Percentiles rank a stretch among this genome's conserved stretches.
phyloP scores from a whole-genome alignment of 495 filamentous ascomycete species.

The Trichoderma parareesei region DNA sequence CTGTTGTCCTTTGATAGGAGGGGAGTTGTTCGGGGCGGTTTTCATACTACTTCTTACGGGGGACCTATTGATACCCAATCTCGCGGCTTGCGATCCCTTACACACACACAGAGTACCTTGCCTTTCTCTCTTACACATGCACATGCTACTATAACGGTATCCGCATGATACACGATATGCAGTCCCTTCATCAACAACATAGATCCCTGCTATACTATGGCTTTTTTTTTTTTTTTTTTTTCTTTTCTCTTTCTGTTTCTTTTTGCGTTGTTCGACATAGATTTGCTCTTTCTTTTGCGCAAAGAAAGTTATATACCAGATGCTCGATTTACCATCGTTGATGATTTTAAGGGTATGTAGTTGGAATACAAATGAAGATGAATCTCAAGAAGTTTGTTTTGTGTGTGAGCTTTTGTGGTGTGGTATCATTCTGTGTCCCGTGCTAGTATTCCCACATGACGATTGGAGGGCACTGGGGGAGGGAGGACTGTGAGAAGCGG shows the following conservation, averaged over 20 bases:
- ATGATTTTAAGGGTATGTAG: background rate
- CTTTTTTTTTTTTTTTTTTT: background rate
- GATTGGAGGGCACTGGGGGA: no score
- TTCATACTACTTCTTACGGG: background rate
- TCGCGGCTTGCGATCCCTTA: background rate
- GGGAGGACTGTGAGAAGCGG: no score
- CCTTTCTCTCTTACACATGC: background rate
- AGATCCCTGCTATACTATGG: background rate
- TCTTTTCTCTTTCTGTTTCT: no score
- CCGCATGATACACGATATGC: background rate
- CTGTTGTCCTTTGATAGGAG: background rate
- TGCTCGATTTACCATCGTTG: background rate
- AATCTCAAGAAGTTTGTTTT: background rate
- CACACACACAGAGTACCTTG: background rate
- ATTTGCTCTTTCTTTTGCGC: background rate
- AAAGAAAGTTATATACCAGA: background rate
- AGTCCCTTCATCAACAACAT: background rate
- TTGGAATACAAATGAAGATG: background rate
- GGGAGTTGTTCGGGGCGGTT: background rate
- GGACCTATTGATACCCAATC: background rate
- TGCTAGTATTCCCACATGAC: background rate
- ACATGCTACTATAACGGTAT: background rate
- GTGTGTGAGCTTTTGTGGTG: background rate
- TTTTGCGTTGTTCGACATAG: background rate
- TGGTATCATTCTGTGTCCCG: background rate